Conservation (phyloP, 164 flowering plant species). For the Annona squamosa region DNA sequence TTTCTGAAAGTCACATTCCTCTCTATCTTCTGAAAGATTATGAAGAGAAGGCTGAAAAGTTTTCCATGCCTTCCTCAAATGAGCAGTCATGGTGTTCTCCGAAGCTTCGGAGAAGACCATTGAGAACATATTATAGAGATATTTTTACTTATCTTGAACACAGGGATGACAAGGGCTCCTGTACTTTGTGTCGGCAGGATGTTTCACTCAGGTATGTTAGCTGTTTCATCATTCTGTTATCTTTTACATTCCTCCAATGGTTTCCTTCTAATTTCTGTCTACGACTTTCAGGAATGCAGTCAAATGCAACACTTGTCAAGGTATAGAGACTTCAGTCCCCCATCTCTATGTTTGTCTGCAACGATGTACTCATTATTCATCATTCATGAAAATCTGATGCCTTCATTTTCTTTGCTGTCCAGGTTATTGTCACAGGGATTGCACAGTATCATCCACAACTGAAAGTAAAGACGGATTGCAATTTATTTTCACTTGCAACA, state of each 20-base stretch:
- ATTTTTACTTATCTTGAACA: conserved; percentile 51
- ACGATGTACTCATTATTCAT: background rate
- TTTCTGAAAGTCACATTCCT: conserved; percentile 68
- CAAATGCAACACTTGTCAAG: conserved; percentile 73
- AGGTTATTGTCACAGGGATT: conserved; percentile 77
- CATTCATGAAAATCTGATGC: background rate
- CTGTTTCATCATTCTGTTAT: background rate
- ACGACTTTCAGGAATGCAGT: conserved; percentile 54
- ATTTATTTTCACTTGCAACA: conserved; percentile 45
- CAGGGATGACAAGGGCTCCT: conserved; percentile 44
- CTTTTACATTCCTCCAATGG: background rate
- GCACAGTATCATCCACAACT: conserved; percentile 41
- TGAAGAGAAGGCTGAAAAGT: conserved; percentile 39
- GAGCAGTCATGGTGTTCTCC: conserved; percentile 24
- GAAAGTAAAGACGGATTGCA: conserved; percentile 26
- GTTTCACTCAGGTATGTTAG: conserved; percentile 51
- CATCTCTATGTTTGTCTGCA: background rate
- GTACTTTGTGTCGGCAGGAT: conserved; percentile 62
- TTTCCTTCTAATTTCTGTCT: conserved; percentile 13
- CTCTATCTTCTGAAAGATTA: conserved; percentile 78
- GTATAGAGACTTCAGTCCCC: conserved; percentile 27
- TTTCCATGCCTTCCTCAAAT: conserved; percentile 14
- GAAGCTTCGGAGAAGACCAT: conserved; percentile 40
- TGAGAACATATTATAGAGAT: conserved; percentile 48
- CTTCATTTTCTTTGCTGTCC: conserved; percentile 17